Evolutionary conservation across 2,329 filamentous ascomycete species (phyloP), one percentile per base, ranked within the genome.

Genomic region (Gremmenia infestans): DNA sequence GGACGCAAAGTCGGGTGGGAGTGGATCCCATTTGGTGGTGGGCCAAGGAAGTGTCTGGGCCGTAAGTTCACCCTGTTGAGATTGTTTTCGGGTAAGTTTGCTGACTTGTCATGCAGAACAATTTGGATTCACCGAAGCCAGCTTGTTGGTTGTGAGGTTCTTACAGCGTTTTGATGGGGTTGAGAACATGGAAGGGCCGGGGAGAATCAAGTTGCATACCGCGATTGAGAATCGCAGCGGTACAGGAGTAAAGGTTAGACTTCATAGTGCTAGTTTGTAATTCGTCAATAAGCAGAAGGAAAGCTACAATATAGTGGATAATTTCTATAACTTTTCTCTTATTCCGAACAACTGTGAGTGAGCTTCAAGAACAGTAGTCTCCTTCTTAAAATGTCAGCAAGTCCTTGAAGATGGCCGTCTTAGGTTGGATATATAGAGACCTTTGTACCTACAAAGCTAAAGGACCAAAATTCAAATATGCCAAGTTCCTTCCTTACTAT

Each of bases 11-110:
- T 81, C 0, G 72, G 81, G 37, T 89, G 92, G 72, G 89, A 89
- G 0, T 90, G 89, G 55, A 85, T 89, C 42, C 86, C 87, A 0
- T 95, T 94, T 67, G 88, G 85, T 61, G 75, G 83, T 15, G 87
- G 87, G 0, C 85, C 87, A 0, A 73, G 87, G 3, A 80, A 85
- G 0, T 90, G 87, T 57, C 87, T 94, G 1, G 90, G 89, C 61
- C 71, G 49, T 64, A 64, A 62, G 66, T 70, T 50, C 62, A 61
- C 56, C 49, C n/a, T 23, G 11, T 45, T 11, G n/a, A 28, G 9
- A 28, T 28, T 28, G 25, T 28, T 8, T 9, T 6, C 7, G 25
- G 25, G 9, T 7, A 25, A 4, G 25, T 8, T 8, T 28, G 25
- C 7, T 28, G 25, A 28, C 25, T 28, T 28, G 37, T 14, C n/a